phyloP scores from a whole-genome alignment of 139 green algal genomes.

The Picochlorum sp. region DNA sequence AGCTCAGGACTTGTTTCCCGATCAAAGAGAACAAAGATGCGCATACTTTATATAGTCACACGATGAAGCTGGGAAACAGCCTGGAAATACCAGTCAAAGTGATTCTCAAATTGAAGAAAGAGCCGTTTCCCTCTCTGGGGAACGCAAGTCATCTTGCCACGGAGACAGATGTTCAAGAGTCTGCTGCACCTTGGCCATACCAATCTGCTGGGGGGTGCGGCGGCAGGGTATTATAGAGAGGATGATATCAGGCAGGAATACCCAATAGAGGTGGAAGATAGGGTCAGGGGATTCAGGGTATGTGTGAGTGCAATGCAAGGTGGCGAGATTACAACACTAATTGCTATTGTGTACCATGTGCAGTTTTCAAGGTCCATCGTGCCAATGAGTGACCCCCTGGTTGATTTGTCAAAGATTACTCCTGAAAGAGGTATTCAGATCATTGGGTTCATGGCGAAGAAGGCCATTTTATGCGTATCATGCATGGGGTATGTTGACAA shows the following conservation, averaged over 20 bases:
- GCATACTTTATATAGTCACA: not conserved
- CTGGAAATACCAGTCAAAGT: not conserved
- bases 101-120: not conserved
- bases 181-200: not conserved
- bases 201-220: not conserved
- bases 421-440: constrained; percentile 1
- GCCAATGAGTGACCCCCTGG: not conserved
- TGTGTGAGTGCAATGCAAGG: not conserved
- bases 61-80: not conserved
- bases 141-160: not conserved
- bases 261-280: not conserved
- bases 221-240: not conserved
- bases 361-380: constrained; percentile 24
- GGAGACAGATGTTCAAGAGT: not conserved
- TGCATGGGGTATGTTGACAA: not conserved
- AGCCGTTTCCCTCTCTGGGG: not conserved
- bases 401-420: not conserved
- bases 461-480: not conserved
- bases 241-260: not conserved
- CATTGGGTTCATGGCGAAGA: not conserved
- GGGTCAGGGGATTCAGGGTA: not conserved
- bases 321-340: no score
- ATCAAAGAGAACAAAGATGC: constrained; percentile 1
- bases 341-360: not conserved
- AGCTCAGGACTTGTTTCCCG: not conserved